Evolutionary conservation across 1,284 basidiomycete species (phyloP).

Genomic region (Trichosporon sp.): DNA sequence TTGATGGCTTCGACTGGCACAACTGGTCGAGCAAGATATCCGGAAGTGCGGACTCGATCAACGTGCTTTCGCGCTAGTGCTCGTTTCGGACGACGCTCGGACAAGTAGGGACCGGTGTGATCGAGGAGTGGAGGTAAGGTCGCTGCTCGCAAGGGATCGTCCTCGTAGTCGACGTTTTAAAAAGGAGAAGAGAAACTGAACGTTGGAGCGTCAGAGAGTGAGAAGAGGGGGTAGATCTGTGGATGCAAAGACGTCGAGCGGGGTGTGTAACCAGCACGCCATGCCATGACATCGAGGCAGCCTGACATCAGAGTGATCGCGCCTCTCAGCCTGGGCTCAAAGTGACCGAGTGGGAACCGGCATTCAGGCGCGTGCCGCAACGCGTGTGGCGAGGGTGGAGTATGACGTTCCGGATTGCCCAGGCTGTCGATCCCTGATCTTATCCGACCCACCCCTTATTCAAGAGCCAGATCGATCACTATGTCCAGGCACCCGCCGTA

Average conservation of each 20-base stretch:
- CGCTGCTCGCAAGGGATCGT: too few relatives aligned
- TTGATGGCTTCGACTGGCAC: too few relatives aligned
- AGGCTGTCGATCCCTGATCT: background rate
- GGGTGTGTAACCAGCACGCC: background rate
- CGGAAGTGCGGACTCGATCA: too few relatives aligned
- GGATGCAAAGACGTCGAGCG: background rate
- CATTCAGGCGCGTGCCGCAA: background rate
- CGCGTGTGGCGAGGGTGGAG: background rate
- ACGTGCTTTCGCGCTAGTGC: too few relatives aligned
- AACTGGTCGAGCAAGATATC: too few relatives aligned
- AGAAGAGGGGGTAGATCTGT: background rate
- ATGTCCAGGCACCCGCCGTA: background rate
- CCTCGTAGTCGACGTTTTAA: too few relatives aligned
- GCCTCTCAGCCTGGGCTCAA: background rate
- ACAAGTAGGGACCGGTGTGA: too few relatives aligned
- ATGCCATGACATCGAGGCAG: background rate
- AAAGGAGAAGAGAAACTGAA: too few relatives aligned
- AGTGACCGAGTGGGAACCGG: background rate
- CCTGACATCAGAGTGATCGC: background rate
- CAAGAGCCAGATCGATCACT: background rate
- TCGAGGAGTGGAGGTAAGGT: too few relatives aligned
- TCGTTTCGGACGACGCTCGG: too few relatives aligned
- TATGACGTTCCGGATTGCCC: background rate
- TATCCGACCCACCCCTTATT: background rate
- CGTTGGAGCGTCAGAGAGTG: background rate